These are phyloP conservation scores for Phellopilus nigrolimitatus DNA, from an alignment of 1,284 basidiomycete genomes.

Conservation along the genomic window DNA sequence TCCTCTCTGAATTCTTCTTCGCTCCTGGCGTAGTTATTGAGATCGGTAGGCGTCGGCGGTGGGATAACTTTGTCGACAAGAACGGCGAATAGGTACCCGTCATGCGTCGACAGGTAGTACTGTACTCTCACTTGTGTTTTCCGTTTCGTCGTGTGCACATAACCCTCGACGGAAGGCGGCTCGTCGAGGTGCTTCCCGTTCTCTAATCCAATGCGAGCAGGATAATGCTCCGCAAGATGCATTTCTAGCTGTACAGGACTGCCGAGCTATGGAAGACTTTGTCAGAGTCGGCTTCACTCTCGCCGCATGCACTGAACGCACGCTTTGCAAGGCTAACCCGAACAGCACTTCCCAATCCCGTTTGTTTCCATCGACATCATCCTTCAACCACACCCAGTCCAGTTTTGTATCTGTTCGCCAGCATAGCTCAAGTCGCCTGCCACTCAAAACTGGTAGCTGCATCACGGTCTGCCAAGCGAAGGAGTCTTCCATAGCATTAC, in stretches of 20 bases:
- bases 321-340: conserved; percentile 68
- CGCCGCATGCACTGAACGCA: conserved; percentile 28
- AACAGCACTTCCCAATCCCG: conserved; percentile 71
- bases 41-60: conserved; percentile 60
- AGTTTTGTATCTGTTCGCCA: conserved; percentile 70
- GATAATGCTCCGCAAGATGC: conserved; percentile 62
- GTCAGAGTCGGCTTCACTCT: conserved; percentile 43
- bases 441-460: conserved; percentile 46
- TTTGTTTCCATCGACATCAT: conserved; percentile 55
- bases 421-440: conserved; percentile 63
- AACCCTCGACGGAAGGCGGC: conserved; percentile 77
- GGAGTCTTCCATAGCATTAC: conserved; percentile 45
- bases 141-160: conserved; percentile 65
- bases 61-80: conserved; percentile 52
- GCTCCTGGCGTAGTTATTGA: conserved; percentile 24
- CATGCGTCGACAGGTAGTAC: conserved; percentile 70
- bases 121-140: conserved; percentile 55
- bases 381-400: conserved; percentile 77
- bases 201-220: conserved; percentile 48
- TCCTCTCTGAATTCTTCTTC: conserved; percentile 36
- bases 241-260: conserved; percentile 64
- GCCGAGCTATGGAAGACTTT: conserved; percentile 35
- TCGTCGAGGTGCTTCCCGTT: conserved; percentile 57
- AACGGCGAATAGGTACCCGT: conserved; percentile 67
- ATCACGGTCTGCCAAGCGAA: conserved; percentile 61